phyloP scores from a whole-genome alignment of 208 protist genomes.

The Acanthamoeba royreba region DNA sequence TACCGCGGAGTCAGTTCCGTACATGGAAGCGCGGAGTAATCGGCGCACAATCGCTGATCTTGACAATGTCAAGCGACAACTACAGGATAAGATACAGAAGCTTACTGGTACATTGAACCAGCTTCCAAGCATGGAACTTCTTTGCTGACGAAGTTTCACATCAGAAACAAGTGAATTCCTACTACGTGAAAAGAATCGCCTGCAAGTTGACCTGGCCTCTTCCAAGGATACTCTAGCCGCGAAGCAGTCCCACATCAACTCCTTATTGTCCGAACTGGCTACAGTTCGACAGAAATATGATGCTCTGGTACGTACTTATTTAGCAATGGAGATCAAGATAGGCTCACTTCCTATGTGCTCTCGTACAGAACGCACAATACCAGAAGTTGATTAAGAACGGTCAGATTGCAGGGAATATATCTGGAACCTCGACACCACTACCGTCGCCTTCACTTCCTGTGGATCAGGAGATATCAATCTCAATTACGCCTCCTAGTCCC shows the following conservation, averaged over 20 bases:
- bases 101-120: not conserved
- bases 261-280: not conserved
- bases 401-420: not conserved
- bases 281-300: not conserved
- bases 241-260: not conserved
- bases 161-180: not conserved
- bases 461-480: not conserved
- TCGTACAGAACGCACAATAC: not conserved
- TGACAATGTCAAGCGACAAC: not conserved
- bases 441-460: not conserved
- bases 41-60: not conserved
- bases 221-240: constrained; percentile 5
- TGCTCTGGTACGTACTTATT: not conserved
- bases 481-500: too few species aligned
- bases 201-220: not conserved
- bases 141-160: not conserved
- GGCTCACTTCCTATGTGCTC: not conserved
- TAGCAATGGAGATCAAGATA: not conserved
- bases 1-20: not conserved
- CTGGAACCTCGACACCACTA: not conserved
- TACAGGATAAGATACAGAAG: not conserved
- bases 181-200: not conserved
- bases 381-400: not conserved
- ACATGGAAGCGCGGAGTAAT: not conserved
- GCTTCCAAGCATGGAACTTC: not conserved